Base-by-base conservation (phyloP, 352 stramenopile genomes). In the Phytopythium helicoides region DNA sequence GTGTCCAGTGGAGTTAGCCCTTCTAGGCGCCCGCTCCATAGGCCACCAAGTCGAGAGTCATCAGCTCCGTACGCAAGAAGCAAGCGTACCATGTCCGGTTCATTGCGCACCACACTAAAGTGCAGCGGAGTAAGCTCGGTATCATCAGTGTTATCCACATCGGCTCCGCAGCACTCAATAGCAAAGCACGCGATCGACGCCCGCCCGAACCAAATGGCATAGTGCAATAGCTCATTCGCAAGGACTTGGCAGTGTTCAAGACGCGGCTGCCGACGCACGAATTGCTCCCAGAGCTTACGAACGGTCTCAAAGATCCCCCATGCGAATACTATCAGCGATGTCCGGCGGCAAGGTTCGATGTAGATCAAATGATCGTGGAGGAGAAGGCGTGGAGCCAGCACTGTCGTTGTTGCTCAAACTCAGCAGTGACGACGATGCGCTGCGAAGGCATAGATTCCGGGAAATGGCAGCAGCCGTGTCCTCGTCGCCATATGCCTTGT, bases 221-320 rank as follows among this genome's bases (percentile, higher is more conserved):
- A 87, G 54, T 93, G 81, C 33, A 95, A 64, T 12, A 93, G 76
- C 51, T 94, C 83, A 54, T 94, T 91, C 1, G 81, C 78, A 2
- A 93, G 60, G 19, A 89, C 70, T 28, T 64, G 67, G 14, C 52
- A 65, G 50, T 72, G 56, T 12, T 52, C 31, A 2, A 44, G 31
- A 12, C 42, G 47, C 22, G 51, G 50, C 8, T 56, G 61, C 9
- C 49, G 56, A n/a, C 60, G 49, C 26, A 86, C 65, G 11, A 87
- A 71, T 6, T 60, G 54, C 42, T 82, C 60, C 76, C 76, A 93
- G 21, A 71, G 49, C 22, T 58, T 52, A 12, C 59, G 62, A 14
- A 90, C 67, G 10, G 69, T 21, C 1, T 42, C 54, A 1, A 76
- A 67, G n/a, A 38, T 87, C 66, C 10, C 71, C 62, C 12, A 16